Evolutionary conservation across 2,329 filamentous ascomycete species (phyloP).

Genomic region (Cladosporium velox): DNA sequence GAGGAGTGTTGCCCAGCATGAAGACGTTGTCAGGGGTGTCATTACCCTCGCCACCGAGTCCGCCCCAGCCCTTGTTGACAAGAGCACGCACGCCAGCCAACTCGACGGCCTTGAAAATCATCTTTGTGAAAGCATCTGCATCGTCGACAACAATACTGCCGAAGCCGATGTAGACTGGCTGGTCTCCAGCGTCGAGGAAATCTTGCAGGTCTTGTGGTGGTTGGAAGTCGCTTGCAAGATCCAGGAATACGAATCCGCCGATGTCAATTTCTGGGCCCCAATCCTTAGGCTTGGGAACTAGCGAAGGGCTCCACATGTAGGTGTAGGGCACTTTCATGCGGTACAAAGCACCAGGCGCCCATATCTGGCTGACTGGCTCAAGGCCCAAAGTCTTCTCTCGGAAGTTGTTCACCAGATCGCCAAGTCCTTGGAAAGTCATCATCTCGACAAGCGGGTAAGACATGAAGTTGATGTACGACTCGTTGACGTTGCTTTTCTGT

Average conservation of each 20-base stretch:
- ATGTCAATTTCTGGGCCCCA: slow-evolving; percentile 73
- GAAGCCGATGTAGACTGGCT: slow-evolving; percentile 81
- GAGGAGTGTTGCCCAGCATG: slow-evolving; percentile 57
- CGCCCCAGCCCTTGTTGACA: slow-evolving; percentile 58
- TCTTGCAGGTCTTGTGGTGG: slow-evolving; percentile 66
- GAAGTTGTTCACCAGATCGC: slow-evolving; percentile 88
- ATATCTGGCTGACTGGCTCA: slow-evolving; percentile 75
- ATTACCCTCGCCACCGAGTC: slow-evolving; percentile 44
- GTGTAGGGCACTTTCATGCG: slow-evolving; percentile 80
- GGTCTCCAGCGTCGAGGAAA: slow-evolving; percentile 69
- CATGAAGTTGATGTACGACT: slow-evolving; percentile 75
- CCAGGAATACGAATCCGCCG: slow-evolving; percentile 77
- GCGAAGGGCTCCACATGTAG: slow-evolving; percentile 84
- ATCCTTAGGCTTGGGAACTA: slow-evolving; percentile 75
- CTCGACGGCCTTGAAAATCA: slow-evolving; percentile 71
- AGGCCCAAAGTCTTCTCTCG: slow-evolving; percentile 72
- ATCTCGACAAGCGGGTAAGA: slow-evolving; percentile 85
- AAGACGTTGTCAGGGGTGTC: slow-evolving; percentile 47
- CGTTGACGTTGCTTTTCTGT: slow-evolving; percentile 65
- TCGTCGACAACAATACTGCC: slow-evolving; percentile 81
- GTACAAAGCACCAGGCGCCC: slow-evolving; percentile 77
- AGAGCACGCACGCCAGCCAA: slow-evolving; percentile 54
- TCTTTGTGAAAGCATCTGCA: slow-evolving; percentile 67
- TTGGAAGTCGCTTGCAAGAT: slow-evolving; percentile 65
- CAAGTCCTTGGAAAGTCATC: slow-evolving; percentile 89